Conservation (phyloP, 495 filamentous ascomycete species). For the Terfezia boudieri region DNA sequence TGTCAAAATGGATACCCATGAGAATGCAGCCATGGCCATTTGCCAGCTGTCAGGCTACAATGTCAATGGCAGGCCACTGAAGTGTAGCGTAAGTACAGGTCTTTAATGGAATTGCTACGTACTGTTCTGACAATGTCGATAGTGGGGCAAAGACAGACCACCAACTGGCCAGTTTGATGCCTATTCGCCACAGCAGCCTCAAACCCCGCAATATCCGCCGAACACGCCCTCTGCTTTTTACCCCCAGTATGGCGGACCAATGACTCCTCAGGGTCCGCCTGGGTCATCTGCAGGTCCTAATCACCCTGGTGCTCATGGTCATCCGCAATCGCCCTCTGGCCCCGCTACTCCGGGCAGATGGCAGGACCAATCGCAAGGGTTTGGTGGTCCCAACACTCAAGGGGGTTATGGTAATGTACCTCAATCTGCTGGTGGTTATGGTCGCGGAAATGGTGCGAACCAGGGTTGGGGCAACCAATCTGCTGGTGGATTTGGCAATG, state of each 20-base stretch:
- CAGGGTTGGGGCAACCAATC: conserved; percentile 44
- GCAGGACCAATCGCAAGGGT: conserved; percentile 36
- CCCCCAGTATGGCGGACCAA: conserved; percentile 72
- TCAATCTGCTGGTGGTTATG: conserved; percentile 59
- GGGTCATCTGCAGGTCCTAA: conserved; percentile 15
- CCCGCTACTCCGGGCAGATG: conserved; percentile 30
- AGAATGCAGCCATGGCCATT: conserved; percentile 96
- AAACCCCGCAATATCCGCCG: conserved; percentile 45
- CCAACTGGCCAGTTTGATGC: conserved; percentile 64
- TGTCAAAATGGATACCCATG: conserved; percentile 97
- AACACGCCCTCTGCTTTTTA: conserved; percentile 68
- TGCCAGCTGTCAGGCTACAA: conserved; percentile 94
- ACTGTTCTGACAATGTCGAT: conserved; percentile 15
- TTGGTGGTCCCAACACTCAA: conserved; percentile 35
- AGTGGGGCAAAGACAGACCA: conserved; percentile 99
- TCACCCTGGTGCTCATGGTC: conserved; percentile 10
- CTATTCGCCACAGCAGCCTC: conserved; percentile 54
- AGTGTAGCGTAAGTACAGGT: conserved; percentile 70
- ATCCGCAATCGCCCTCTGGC: conserved; percentile 27
- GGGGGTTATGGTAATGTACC: conserved; percentile 35
- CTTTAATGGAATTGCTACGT: not conserved
- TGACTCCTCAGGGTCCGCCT: conserved; percentile 43
- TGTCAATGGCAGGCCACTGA: conserved; percentile 88
- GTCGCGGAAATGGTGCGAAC: conserved; percentile 47
- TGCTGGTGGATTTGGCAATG: conserved; percentile 24